Percentiles rank a stretch among this genome's conserved stretches.
phyloP scores from a whole-genome alignment of 139 green algal genomes.

The Micractinium conductrix region DNA sequence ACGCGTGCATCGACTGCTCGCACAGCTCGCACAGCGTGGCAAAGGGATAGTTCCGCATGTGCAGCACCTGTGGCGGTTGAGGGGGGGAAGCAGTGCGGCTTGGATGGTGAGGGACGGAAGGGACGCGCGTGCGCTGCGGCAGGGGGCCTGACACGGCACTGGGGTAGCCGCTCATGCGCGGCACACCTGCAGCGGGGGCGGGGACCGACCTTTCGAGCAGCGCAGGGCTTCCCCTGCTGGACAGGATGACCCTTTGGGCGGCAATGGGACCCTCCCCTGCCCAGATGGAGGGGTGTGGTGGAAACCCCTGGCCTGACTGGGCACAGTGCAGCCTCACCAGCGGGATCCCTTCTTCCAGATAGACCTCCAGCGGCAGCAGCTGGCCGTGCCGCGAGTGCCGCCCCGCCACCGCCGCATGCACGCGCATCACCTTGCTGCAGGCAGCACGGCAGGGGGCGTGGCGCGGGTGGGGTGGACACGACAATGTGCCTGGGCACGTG shows the following conservation, averaged over 20 bases:
- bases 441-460: no score
- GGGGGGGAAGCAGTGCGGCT: background rate
- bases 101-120: background rate
- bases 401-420: conserved; percentile 47
- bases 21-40: conserved; percentile 56
- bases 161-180: no score
- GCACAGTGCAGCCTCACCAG: conserved; percentile 48
- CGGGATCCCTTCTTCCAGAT: conserved; percentile 53
- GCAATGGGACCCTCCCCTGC: no score
- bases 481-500: no score
- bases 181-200: no score
- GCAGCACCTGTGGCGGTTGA: conserved; percentile 21
- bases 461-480: no score
- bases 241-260: no score
- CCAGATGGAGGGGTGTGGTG: no score
- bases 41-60: conserved; percentile 21
- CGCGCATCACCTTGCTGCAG: conserved; percentile 46
- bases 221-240: no score
- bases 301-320: no score
- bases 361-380: conserved; percentile 55
- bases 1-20: conserved; percentile 53
- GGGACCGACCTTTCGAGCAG: no score
- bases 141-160: no score
- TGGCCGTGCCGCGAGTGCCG: conserved; percentile 40
- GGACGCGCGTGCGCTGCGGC: background rate